Conservation (phyloP, 805 yeast species). For the Candida mattraensis region DNA sequence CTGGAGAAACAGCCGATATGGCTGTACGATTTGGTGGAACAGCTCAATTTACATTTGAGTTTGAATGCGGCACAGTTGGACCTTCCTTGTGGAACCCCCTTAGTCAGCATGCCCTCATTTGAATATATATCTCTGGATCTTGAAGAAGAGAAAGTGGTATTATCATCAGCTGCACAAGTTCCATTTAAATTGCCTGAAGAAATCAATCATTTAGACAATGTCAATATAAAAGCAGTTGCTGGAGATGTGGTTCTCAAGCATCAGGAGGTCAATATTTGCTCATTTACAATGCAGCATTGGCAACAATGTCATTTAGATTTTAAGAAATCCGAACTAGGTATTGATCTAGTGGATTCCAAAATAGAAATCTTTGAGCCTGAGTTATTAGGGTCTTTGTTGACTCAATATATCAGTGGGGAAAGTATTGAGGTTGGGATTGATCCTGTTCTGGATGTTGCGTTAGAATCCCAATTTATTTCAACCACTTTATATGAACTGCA, state of each 20-base stretch:
- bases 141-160: no score
- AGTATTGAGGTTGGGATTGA: constrained; percentile 4
- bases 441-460: constrained; percentile 17
- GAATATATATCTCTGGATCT: no score
- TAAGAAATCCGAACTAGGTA: constrained; percentile 1
- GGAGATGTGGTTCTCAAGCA: no score
- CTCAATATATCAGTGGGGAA: constrained; percentile 4
- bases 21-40: constrained; percentile 8
- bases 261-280: no score
- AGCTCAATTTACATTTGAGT: constrained; percentile 2
- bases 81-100: no score
- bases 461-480: constrained; percentile 25
- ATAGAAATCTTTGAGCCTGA: constrained; percentile 8
- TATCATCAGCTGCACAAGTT: no score
- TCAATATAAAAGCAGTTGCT: no score
- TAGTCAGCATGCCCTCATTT: no score
- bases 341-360: constrained; percentile 9
- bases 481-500: constrained; percentile 12
- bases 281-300: constrained; percentile 15
- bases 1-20: constrained; percentile 5
- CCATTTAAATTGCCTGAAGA: no score
- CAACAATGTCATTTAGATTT: constrained; percentile 23
- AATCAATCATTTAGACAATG: no score
- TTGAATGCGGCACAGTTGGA: constrained; percentile 2
- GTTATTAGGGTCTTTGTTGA: constrained; percentile 1